Conservation (phyloP, 345 rosid genomes). For the Anastatica hierochuntica region DNA sequence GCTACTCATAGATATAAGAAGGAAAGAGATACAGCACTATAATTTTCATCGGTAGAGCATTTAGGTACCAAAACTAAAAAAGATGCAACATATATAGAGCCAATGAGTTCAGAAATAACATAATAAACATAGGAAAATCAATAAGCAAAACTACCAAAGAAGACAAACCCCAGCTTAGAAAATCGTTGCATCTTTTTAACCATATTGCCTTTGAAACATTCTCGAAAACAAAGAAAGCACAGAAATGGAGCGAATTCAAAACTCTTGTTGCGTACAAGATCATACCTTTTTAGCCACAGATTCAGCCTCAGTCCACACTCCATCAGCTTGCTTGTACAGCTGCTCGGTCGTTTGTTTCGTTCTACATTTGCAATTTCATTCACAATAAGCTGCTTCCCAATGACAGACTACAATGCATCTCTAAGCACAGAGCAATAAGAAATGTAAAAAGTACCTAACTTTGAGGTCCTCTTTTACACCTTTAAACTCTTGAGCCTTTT, state of each 20-base stretch:
- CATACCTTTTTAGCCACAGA: slow-evolving; percentile 79
- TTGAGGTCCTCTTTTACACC: slow-evolving; percentile 62
- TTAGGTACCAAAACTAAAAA: no score
- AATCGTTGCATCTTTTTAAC: no score
- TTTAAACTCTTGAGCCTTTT: slow-evolving; percentile 57
- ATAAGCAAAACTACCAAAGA: no score
- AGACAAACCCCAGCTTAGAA: no score
- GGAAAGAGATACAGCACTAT: not conserved
- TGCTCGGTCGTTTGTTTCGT: slow-evolving; percentile 85
- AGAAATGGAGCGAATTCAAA: not conserved
- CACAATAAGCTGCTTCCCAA: no score
- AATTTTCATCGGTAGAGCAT: no score
- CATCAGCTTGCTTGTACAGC: slow-evolving; percentile 81
- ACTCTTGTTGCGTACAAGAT: not conserved
- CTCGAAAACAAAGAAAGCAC: not conserved
- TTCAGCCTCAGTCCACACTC: slow-evolving; percentile 85
- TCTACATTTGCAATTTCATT: no score
- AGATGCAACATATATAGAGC: no score
- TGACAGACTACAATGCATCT: slow-evolving; percentile 44
- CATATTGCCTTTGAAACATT: no score
- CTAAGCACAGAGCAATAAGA: slow-evolving; percentile 1
- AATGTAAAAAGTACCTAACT: slow-evolving; percentile 46
- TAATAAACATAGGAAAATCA: no score
- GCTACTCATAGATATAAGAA: not conserved
- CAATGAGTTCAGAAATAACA: no score